Evolutionary conservation across 768 basidiomycete genomes (phyloP), one percentile per base, ranked within the genome.

Genomic region (Piloderma croceum): DNA sequence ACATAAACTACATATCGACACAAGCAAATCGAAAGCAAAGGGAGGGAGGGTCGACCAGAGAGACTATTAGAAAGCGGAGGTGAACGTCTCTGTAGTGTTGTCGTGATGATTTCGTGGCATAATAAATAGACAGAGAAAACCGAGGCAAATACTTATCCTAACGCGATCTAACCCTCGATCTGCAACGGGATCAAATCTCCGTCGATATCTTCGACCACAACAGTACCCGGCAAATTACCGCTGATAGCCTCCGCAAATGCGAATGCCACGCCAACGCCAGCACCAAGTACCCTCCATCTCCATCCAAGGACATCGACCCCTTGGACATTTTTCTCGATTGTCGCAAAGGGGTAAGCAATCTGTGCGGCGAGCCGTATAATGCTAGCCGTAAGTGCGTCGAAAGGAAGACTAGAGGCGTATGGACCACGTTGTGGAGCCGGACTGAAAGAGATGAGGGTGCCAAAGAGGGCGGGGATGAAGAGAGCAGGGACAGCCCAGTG

Each of bases 231-330:
- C n/a, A n/a, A n/a, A n/a, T n/a, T n/a, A n/a, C 49, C 54, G 15
- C 66, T 64, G 38, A 85, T 73, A 0, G 77, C 78, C 56, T 85
- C 83, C 1, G 81, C 76, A 48, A 83, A 80, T 3, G 83, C 76
- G 51, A 83, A 82, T 0, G 79, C 79, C 9, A 79, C 68, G 7
- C 70, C 68, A 22, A 83, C 60, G 4, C 68, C 60, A 0, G 83
- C 77, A 33, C 59, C 67, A 41, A 81, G 60, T 1, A 81, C 64
- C 33, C 83, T 71, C 69, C 74, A 74, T 21, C 68, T 63, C 25
- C 62, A 57, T 5, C 79, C 79, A 6, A 85, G 56, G 3, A 79
- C 68, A 46, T 82, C 78, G 29, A 76, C 52, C 7, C 71, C 69
- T 15, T 62, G 52, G 12, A 51, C 46, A 10, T 50, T 49, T 17